phyloP scores from a whole-genome alignment of 129 eudicot genomes.

The Pittosporum tobira region DNA sequence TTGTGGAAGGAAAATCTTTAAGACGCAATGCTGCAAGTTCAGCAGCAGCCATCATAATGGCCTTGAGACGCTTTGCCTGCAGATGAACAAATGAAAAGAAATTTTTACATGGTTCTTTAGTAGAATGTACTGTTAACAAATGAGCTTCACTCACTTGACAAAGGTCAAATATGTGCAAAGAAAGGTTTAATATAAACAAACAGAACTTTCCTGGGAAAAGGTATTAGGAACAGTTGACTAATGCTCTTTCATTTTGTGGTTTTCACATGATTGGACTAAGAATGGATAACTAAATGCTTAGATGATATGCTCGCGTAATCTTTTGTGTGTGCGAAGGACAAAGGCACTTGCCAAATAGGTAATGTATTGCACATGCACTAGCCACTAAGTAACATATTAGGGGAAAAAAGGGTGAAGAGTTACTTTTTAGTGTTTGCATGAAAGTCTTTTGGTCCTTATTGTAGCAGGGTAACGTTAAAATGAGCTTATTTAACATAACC shows the following conservation, averaged over 20 bases:
- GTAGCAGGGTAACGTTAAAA: no score
- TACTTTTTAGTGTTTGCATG: no score
- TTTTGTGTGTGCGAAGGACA: background rate
- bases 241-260: background rate
- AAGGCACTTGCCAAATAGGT: background rate
- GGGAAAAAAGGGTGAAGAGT: no score
- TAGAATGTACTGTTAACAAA: background rate
- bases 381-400: background rate
- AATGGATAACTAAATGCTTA: background rate
- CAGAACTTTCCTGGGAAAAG: background rate
- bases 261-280: background rate
- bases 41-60: slow-evolving; percentile 95
- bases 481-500: no score
- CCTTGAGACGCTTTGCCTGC: slow-evolving; percentile 90
- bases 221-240: background rate
- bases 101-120: background rate
- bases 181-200: background rate
- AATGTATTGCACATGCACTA: background rate
- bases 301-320: background rate
- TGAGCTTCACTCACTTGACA: no score
- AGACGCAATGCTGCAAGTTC: slow-evolving; percentile 89
- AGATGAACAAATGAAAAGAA: slow-evolving; percentile 1
- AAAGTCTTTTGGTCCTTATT: no score
- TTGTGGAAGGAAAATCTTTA: slow-evolving; percentile 60
- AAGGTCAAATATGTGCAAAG: background rate